phyloP scores from a whole-genome alignment of 1,284 basidiomycete species.

The Cryptococcus hybrid region DNA sequence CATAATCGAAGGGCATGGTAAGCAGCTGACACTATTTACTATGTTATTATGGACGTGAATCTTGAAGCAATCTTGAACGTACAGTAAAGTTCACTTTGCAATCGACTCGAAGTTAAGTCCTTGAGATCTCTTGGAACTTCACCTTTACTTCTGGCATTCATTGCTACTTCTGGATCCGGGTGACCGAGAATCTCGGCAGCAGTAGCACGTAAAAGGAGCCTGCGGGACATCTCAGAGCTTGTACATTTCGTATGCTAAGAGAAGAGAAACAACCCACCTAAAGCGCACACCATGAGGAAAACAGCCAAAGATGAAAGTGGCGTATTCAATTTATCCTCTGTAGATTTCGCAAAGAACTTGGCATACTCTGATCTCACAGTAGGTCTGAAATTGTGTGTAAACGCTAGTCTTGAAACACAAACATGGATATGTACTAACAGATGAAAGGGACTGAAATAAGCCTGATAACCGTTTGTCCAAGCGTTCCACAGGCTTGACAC shows the following conservation, averaged over 20 bases:
- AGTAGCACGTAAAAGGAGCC: slow-evolving; percentile 46
- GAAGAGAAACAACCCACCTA: slow-evolving; percentile 20
- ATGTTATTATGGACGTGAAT: background rate
- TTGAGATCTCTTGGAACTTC: slow-evolving; percentile 16
- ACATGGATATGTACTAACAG: slow-evolving; percentile 17
- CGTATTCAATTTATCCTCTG: slow-evolving; percentile 37
- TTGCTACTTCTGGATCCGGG: slow-evolving; percentile 11
- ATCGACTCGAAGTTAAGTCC: slow-evolving; percentile 44
- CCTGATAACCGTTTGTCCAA: slow-evolving; percentile 41
- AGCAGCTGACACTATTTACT: slow-evolving; percentile 42
- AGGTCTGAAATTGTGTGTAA: slow-evolving; percentile 14
- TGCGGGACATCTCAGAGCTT: background rate
- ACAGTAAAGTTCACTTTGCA: slow-evolving; percentile 50
- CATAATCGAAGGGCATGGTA: slow-evolving; percentile 49
- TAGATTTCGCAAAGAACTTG: slow-evolving; percentile 40
- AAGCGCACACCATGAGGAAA: slow-evolving; percentile 47
- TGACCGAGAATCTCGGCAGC: slow-evolving; percentile 43
- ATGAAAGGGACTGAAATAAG: slow-evolving; percentile 46
- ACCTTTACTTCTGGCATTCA: background rate
- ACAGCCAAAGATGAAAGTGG: slow-evolving; percentile 43
- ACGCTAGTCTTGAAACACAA: background rate
- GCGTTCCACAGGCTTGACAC: slow-evolving; percentile 30
- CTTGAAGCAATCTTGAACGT: slow-evolving; percentile 7
- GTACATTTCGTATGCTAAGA: background rate
- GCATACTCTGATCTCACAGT: slow-evolving; percentile 39